These are phyloP conservation scores for Saksenaea oblongispora DNA, from an alignment of 371 early-diverging fungal species.

Conservation along the genomic window DNA sequence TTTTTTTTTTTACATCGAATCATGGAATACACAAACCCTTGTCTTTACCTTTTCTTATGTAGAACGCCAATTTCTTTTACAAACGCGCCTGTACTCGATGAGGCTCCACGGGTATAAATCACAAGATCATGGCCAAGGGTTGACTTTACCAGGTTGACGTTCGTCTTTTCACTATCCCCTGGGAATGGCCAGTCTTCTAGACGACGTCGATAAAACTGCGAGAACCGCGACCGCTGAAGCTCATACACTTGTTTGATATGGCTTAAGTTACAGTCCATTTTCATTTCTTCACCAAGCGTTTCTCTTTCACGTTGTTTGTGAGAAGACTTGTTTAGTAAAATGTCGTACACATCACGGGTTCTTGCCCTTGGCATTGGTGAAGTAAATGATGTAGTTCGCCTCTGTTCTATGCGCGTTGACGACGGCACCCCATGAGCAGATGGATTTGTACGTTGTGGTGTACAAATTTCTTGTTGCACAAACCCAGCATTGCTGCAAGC, in stretches of 20 bases:
- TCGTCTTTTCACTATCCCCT: not conserved
- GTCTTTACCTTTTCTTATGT: conserved; percentile 3
- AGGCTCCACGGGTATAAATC: conserved; percentile 9
- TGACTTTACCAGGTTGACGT: not conserved
- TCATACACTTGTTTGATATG: not conserved
- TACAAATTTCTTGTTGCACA: not conserved
- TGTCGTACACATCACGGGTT: not conserved
- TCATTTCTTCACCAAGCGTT: not conserved
- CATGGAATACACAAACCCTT: too few relatives aligned
- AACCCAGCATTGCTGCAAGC: not conserved
- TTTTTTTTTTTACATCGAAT: too few relatives aligned
- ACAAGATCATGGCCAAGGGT: conserved; percentile 3
- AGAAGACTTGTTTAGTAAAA: not conserved
- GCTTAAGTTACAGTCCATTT: not conserved
- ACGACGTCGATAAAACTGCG: not conserved
- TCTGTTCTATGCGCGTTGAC: not conserved
- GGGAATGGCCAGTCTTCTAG: conserved; percentile 4
- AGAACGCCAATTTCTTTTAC: not conserved
- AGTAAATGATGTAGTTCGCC: not conserved
- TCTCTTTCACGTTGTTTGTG: not conserved
- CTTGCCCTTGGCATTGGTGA: not conserved
- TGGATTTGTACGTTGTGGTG: not conserved
- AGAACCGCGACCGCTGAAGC: not conserved
- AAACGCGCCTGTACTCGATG: not conserved
- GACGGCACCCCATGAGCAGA: not conserved